A percentile compares a stretch with the other conserved stretches of the same genome.
These are phyloP conservation scores for Dovyalis caffra DNA, from an alignment of 345 rosid species.

Conservation along the genomic window DNA sequence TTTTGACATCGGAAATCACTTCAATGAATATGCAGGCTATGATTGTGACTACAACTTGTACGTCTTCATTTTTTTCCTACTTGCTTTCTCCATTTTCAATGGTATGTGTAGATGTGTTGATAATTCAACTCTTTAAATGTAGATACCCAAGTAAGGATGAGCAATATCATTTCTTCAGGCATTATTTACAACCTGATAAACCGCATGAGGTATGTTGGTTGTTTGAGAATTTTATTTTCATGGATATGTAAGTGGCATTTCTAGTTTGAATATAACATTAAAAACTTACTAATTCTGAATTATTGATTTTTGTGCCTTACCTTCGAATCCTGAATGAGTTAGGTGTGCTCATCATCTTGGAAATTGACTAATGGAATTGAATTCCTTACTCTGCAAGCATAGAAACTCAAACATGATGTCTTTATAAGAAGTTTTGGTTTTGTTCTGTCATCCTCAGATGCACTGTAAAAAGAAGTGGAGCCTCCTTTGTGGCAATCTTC, in stretches of 20 bases:
- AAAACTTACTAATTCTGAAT: not conserved
- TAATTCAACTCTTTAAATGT: slow-evolving; percentile 26
- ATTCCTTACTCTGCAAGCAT: not conserved
- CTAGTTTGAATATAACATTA: not conserved
- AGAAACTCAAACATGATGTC: not conserved
- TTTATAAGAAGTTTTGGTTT: not conserved
- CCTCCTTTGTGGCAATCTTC: not conserved
- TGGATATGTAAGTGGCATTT: not conserved
- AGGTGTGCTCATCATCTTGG: not conserved
- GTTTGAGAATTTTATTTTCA: not conserved
- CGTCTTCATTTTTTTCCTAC: slow-evolving; percentile 26
- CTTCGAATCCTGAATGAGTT: not conserved
- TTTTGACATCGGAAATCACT: slow-evolving; percentile 91
- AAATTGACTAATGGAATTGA: not conserved
- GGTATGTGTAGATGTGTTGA: slow-evolving; percentile 8
- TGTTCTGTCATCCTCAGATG: not conserved
- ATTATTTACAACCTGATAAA: slow-evolving; percentile 70
- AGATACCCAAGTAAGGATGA: slow-evolving; percentile 84
- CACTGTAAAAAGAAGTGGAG: not conserved
- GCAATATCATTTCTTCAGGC: slow-evolving; percentile 80
- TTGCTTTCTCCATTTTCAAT: not conserved
- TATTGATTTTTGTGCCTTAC: not conserved
- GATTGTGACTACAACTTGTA: slow-evolving; percentile 92
- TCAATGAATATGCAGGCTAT: slow-evolving; percentile 92
- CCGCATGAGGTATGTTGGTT: slow-evolving; percentile 56